Percentiles rank a stretch among this genome's conserved stretches.
phyloP scores from a whole-genome alignment of 2,329 filamentous ascomycete species.

The Cryphonectria radicalis region DNA sequence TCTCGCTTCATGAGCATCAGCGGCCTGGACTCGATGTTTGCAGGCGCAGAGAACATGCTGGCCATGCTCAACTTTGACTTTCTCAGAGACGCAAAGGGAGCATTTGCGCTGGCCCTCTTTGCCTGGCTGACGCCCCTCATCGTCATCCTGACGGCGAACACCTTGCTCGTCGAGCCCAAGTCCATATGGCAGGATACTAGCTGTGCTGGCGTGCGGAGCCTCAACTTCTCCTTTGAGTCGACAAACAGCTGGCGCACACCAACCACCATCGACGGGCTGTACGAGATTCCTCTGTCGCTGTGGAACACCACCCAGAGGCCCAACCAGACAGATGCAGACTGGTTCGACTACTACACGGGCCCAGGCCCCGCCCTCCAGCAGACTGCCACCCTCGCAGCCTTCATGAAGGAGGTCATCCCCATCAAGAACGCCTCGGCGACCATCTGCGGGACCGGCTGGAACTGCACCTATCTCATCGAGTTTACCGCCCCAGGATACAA shows the following conservation, averaged over 20 bases:
- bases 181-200: constrained; percentile 25
- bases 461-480: constrained; percentile 44
- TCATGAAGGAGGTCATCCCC: constrained; percentile 32
- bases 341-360: constrained; percentile 38
- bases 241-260: constrained; percentile 35
- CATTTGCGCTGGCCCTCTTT: constrained; percentile 33
- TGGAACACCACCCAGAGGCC: constrained; percentile 35
- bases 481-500: constrained; percentile 47
- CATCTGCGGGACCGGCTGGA: constrained; percentile 44
- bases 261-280: constrained; percentile 32
- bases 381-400: constrained; percentile 32
- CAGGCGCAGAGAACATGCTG: constrained; percentile 40
- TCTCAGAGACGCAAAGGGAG: constrained; percentile 49
- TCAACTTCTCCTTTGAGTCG: constrained; percentile 37
- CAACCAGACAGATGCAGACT: constrained; percentile 33
- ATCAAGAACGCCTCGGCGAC: constrained; percentile 39
- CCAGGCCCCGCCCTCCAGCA: constrained; percentile 31
- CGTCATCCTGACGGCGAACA: constrained; percentile 37
- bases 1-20: constrained; percentile 34
- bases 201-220: constrained; percentile 35
- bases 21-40: constrained; percentile 42
- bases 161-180: constrained; percentile 34
- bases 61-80: constrained; percentile 60
- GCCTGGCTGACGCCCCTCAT: constrained; percentile 37
- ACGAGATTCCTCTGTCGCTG: constrained; percentile 34